Evolutionary conservation across 805 yeast species (phyloP).

Genomic region (Metschnikowia anglica): DNA sequence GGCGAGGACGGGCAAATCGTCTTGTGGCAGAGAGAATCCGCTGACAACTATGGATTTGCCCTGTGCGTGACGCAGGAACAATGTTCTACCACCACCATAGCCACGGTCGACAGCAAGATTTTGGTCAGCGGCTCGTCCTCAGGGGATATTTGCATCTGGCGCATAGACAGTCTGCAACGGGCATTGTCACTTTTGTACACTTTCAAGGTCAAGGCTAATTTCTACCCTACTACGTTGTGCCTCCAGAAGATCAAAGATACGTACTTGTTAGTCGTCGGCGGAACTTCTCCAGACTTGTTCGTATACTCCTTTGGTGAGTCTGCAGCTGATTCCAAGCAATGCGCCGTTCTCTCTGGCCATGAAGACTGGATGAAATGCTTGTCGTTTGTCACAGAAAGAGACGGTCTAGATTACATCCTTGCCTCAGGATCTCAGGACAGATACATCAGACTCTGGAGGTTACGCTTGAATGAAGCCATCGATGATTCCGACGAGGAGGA

Average conservation of each 20-base stretch:
- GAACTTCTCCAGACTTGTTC: conserved; percentile 56
- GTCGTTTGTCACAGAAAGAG: conserved; percentile 50
- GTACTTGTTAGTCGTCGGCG: conserved; percentile 66
- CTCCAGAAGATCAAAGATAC: conserved; percentile 33
- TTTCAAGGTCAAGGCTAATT: conserved; percentile 44
- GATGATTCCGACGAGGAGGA: conserved; percentile 59
- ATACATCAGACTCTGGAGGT: conserved; percentile 86
- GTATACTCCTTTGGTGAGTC: conserved; percentile 47
- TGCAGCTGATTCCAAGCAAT: conserved; percentile 28
- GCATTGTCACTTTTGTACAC: conserved; percentile 25
- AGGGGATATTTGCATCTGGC: conserved; percentile 60
- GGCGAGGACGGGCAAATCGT: conserved; percentile 65
- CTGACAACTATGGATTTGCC: conserved; percentile 27
- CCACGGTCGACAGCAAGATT: conserved; percentile 38
- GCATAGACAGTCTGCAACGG: conserved; percentile 22
- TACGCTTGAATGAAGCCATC: conserved; percentile 53
- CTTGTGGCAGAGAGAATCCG: conserved; percentile 50
- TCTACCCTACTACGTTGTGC: conserved; percentile 45
- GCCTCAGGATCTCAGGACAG: conserved; percentile 95
- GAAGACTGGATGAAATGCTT: conserved; percentile 93
- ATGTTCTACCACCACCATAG: conserved; percentile 55
- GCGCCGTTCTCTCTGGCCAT: conserved; percentile 76
- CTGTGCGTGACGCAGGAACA: conserved; percentile 40
- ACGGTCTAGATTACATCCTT: conserved; percentile 55
- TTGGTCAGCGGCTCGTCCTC: conserved; percentile 64